These are phyloP conservation scores for Gossypium davidsonii DNA, from an alignment of 441 rosid genomes.

Conservation along the genomic window DNA sequence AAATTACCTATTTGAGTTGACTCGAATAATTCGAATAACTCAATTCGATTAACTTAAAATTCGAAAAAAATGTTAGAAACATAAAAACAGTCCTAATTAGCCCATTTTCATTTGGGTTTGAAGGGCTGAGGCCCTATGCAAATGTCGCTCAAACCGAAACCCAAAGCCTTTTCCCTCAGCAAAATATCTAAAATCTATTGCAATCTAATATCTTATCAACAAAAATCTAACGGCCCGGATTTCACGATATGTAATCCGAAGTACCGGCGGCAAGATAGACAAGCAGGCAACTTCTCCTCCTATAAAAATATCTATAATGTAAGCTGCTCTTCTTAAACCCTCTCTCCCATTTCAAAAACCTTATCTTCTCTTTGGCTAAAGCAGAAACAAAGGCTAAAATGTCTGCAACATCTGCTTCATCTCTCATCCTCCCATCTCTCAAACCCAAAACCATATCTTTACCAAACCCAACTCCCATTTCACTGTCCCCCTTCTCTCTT, in stretches of 20 bases:
- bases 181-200: too few species aligned
- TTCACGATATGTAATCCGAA: neutral
- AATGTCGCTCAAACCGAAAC: too few species aligned
- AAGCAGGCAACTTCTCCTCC: neutral
- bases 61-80: too few species aligned
- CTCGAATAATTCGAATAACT: too few species aligned
- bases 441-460: slow-evolving; percentile 42
- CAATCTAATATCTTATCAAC: neutral
- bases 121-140: too few species aligned
- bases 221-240: slow-evolving; percentile 9
- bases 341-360: slow-evolving; percentile 13
- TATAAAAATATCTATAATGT: slow-evolving; percentile 4
- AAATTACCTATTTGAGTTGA: too few species aligned
- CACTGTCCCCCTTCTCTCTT: slow-evolving; percentile 30
- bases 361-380: slow-evolving; percentile 16
- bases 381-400: slow-evolving; percentile 19
- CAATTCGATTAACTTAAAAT: too few species aligned
- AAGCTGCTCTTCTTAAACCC: neutral
- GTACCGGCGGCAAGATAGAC: neutral
- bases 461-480: slow-evolving; percentile 30
- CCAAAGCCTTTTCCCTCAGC: too few species aligned
- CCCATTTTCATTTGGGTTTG: too few species aligned
- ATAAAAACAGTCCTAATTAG: too few species aligned
- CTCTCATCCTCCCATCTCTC: slow-evolving; percentile 50
- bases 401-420: slow-evolving; percentile 54